These are phyloP conservation scores for Metarhizium robertsii DNA, from an alignment of 2,329 filamentous ascomycete genomes.

Conservation along the genomic window DNA sequence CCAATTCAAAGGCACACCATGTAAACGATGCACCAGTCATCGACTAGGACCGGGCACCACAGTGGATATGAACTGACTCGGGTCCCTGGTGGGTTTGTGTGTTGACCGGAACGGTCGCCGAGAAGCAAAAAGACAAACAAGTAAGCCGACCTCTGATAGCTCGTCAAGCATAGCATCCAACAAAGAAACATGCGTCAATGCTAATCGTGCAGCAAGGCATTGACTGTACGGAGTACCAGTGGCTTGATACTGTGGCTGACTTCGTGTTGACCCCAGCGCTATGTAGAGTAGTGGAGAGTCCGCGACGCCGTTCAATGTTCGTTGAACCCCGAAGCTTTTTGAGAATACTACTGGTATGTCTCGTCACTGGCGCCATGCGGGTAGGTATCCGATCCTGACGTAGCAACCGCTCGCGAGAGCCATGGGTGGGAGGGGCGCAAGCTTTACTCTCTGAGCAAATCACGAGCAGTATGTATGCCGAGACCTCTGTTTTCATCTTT, in stretches of 20 bases:
- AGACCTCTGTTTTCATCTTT: no score
- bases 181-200: background rate
- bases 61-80: slow-evolving; percentile 2
- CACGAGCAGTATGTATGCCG: no score
- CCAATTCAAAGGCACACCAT: background rate
- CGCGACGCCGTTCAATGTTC: background rate
- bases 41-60: background rate
- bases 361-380: background rate
- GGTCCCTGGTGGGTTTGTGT: background rate
- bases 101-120: background rate
- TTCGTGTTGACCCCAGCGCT: background rate
- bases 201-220: background rate
- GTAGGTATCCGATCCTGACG: background rate
- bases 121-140: background rate
- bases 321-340: background rate
- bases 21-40: background rate
- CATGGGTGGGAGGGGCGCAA: background rate
- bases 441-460: no score
- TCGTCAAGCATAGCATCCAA: background rate
- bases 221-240: background rate
- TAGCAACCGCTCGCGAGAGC: background rate
- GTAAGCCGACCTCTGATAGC: background rate
- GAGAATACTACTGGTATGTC: background rate
- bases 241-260: background rate
- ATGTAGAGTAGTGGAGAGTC: background rate